Percentiles rank a stretch among this genome's conserved stretches.
Evolutionary conservation across 2,329 filamentous ascomycete genomes (phyloP).

Genomic region (Drechmeria coniospora): DNA sequence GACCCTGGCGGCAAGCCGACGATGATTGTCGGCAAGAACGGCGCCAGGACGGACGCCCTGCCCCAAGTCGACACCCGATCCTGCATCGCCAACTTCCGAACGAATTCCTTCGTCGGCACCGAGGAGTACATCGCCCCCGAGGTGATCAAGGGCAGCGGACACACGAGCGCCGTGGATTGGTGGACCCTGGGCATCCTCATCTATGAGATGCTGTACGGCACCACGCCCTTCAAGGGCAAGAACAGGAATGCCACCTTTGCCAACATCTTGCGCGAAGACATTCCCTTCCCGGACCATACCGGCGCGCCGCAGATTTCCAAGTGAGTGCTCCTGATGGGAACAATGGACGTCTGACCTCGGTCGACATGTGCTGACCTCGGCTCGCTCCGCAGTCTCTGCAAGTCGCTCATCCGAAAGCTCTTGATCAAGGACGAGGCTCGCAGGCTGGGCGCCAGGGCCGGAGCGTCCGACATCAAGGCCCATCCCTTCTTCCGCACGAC

Average conservation of each 20-base stretch:
- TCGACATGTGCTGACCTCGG: not conserved
- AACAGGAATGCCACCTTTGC: conserved; percentile 96
- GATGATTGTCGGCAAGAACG: conserved; percentile 89
- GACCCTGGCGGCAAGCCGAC: conserved; percentile 90
- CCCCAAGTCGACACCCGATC: conserved; percentile 98
- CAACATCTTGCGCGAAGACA: conserved; percentile 90
- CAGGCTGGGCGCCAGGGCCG: conserved; percentile 80
- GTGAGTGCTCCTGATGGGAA: conserved; percentile 46
- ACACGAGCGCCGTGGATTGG: conserved; percentile 98
- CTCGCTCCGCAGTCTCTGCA: conserved; percentile 63
- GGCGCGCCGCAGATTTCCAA: conserved; percentile 77
- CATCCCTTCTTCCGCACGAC: conserved; percentile 94
- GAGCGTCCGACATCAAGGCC: conserved; percentile 89
- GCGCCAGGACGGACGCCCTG: conserved; percentile 69
- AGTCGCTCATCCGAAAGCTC: conserved; percentile 88
- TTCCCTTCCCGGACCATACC: conserved; percentile 83
- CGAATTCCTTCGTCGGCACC: conserved; percentile 95
- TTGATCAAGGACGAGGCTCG: conserved; percentile 96
- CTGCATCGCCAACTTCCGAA: conserved; percentile 95
- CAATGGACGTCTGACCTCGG: too few relatives aligned
- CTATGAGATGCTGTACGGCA: conserved; percentile 98
- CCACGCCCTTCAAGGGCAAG: conserved; percentile 98
- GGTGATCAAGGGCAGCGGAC: conserved; percentile 95
- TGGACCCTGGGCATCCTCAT: conserved; percentile 96
- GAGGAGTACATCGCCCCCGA: conserved; percentile 98